Percentiles rank a stretch among this genome's conserved stretches.
Evolutionary conservation across 225 moss, liverwort and hornwort species (phyloP).

Genomic region (Polytrichum formosum): DNA sequence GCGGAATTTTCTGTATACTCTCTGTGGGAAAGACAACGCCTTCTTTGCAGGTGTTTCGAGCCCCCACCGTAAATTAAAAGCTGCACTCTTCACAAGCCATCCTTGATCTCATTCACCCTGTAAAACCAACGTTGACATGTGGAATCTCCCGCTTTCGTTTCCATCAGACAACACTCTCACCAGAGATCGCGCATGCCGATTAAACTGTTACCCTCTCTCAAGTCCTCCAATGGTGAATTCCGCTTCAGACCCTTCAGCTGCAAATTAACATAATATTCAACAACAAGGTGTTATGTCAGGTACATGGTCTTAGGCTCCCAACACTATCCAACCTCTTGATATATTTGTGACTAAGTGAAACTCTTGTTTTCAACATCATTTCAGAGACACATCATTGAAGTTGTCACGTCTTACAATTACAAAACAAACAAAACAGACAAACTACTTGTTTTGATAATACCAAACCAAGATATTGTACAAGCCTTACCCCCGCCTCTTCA

Average conservation of each 20-base stretch:
- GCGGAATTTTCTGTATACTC: not conserved
- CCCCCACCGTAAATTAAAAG: not conserved
- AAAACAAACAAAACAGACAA: no score
- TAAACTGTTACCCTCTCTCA: not conserved
- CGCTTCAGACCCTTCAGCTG: constrained; percentile 8
- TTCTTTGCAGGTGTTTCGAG: constrained; percentile 6
- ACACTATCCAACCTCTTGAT: no score
- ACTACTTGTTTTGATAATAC: no score
- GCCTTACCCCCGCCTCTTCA: not conserved
- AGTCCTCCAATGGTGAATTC: not conserved
- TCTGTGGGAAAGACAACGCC: not conserved
- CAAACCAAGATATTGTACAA: not conserved
- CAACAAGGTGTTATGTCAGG: not conserved
- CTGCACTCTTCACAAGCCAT: constrained; percentile 1
- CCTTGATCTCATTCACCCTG: not conserved
- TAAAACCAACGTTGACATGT: not conserved
- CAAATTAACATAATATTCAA: not conserved
- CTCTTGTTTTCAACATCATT: not conserved
- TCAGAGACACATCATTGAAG: no score
- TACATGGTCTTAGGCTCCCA: no score
- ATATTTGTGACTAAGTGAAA: not conserved
- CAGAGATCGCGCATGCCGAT: constrained; percentile 11
- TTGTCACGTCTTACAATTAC: no score
- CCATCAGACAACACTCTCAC: constrained; percentile 1
- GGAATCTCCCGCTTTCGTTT: not conserved